Percentiles rank a stretch among this genome's conserved stretches.
Conservation (phyloP, 768 basidiomycete genomes). For the Rhizopogon roseolus region DNA sequence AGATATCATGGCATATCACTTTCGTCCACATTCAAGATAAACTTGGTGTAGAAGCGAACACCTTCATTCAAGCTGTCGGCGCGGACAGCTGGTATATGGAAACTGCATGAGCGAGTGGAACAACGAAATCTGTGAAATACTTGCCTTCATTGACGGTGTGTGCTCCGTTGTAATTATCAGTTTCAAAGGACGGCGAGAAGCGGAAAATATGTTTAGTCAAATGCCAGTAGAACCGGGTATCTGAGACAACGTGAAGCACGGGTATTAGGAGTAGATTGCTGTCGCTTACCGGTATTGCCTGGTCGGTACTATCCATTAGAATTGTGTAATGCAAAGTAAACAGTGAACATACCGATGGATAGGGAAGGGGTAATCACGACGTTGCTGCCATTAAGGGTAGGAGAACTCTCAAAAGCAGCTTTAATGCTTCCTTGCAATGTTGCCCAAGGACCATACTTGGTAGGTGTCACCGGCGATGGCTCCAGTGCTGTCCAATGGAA, state of each 20-base stretch:
- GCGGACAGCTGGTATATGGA: constrained; percentile 33
- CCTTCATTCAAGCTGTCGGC: constrained; percentile 54
- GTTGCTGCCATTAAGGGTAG: constrained; percentile 5
- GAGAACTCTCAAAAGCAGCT: constrained; percentile 26
- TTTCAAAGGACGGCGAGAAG: constrained; percentile 31
- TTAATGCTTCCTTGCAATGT: constrained; percentile 21
- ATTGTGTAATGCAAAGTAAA: neutral
- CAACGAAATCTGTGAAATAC: neutral
- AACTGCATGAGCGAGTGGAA: constrained; percentile 7
- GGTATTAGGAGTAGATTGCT: neutral
- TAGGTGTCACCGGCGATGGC: constrained; percentile 58
- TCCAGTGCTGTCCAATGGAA: constrained; percentile 48
- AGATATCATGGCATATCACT: constrained; percentile 15
- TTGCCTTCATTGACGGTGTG: constrained; percentile 18
- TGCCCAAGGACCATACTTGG: constrained; percentile 13
- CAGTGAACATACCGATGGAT: constrained; percentile 5
- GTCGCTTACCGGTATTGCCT: constrained; percentile 15
- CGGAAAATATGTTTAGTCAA: constrained; percentile 49
- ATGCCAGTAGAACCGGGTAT: constrained; percentile 15
- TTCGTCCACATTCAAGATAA: constrained; percentile 68
- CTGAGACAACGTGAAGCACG: constrained; percentile 1
- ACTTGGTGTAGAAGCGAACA: constrained; percentile 59
- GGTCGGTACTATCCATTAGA: neutral
- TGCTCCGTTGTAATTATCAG: constrained; percentile 10
- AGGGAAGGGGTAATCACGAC: constrained; percentile 12